Percentiles rank a stretch among this genome's conserved stretches.
Conservation (phyloP, 768 basidiomycete genomes). For the Amanita jacksonii region DNA sequence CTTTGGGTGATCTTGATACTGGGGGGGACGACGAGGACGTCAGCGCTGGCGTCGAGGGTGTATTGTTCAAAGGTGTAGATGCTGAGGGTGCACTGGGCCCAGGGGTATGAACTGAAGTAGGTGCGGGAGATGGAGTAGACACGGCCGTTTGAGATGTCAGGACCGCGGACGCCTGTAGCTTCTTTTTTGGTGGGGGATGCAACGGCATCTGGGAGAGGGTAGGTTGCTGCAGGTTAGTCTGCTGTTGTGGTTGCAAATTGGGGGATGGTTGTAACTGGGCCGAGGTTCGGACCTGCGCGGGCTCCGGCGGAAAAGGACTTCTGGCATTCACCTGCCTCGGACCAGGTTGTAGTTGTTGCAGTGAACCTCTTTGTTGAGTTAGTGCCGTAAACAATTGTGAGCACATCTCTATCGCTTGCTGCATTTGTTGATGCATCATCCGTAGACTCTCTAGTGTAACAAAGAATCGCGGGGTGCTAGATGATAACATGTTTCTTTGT, state of each 20-base stretch:
- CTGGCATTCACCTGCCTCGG: conserved; percentile 9
- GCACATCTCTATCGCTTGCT: conserved; percentile 32
- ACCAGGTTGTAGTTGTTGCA: conserved; percentile 9
- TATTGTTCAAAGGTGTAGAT: conserved; percentile 33
- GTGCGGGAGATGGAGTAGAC: conserved; percentile 38
- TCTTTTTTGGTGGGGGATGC: conserved; percentile 20
- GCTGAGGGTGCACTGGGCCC: conserved; percentile 26
- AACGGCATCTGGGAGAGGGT: conserved; percentile 17
- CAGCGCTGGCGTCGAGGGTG: conserved; percentile 38
- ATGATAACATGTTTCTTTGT: conserved; percentile 31
- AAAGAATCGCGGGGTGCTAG: conserved; percentile 33
- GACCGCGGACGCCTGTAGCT: conserved; percentile 17
- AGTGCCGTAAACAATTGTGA: conserved; percentile 15
- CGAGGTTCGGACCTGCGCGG: neutral
- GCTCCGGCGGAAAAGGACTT: conserved; percentile 10
- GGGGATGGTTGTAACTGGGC: conserved; percentile 5
- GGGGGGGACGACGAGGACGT: conserved; percentile 50
- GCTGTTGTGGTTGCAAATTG: conserved; percentile 5
- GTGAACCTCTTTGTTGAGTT: conserved; percentile 11
- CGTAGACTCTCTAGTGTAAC: conserved; percentile 29
- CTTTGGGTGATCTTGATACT: conserved; percentile 63
- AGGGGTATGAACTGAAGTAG: conserved; percentile 30
- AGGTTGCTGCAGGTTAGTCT: neutral
- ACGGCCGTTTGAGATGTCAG: conserved; percentile 15
- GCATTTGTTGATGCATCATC: conserved; percentile 34